Conservation (phyloP, 2,329 filamentous ascomycete genomes). For the Colletotrichum limetticola region DNA sequence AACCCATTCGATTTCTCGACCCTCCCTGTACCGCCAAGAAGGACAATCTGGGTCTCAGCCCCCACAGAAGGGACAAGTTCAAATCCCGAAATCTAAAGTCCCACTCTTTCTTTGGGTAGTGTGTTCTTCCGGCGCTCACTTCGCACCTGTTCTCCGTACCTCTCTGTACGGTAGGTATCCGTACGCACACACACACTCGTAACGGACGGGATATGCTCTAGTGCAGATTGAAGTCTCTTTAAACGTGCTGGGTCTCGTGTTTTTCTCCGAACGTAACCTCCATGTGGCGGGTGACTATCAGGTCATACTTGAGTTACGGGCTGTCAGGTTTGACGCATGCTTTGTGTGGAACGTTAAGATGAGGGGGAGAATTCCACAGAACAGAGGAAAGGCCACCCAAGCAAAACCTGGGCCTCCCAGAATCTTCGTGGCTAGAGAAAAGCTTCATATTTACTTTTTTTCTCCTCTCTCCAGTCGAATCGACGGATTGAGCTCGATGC, state of each 20-base stretch:
- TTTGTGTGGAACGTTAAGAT: neutral
- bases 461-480: neutral
- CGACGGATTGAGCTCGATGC: neutral
- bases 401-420: neutral
- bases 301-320: neutral
- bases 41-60: conserved; percentile 8
- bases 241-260: conserved; percentile 4
- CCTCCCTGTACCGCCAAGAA: conserved; percentile 6
- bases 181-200: neutral
- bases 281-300: neutral
- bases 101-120: conserved; percentile 13
- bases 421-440: neutral
- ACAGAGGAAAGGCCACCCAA: neutral
- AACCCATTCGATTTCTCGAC: neutral
- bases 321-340: neutral
- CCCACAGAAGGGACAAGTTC: conserved; percentile 22
- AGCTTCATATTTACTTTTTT: neutral
- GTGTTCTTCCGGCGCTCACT: neutral
- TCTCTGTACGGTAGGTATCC: too few species aligned
- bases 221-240: neutral
- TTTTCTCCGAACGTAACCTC: conserved; percentile 19
- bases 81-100: conserved; percentile 19
- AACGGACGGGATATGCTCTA: neutral
- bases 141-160: neutral
- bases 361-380: neutral